Evolutionary conservation across 257 asterid species (phyloP), one percentile per base, ranked within the genome.

Genomic region (Striga asiatica): DNA sequence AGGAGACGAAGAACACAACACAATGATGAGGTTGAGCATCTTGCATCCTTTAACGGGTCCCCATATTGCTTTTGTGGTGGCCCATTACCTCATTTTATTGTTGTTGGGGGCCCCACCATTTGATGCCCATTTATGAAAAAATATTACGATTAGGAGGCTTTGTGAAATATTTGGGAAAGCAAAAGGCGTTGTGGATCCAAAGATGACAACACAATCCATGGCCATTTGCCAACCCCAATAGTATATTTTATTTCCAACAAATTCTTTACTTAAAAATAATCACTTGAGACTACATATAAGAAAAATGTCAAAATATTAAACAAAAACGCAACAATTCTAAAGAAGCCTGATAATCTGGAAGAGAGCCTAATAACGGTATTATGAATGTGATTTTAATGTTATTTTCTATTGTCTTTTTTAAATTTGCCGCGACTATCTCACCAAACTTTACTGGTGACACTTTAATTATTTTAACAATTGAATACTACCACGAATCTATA

Each of bases 161-260:
- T 25, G 46, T 19, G 50, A 24, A 5, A 5, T 10, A 21, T 60
- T 61, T 41, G 52, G 73, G 68, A 68, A 78, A 78, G 66, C 62
- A 55, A 76, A 74, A 71, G 72, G 8, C 25, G 65, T 71, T 76
- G 69, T 64, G 84, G 84, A 78, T 84, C 94, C 89, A 74, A 84
- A 84, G 91, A 66, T 53, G 61, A 63, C 59, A 42, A 50, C 74
- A 32, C 52, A 38, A 42, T 31, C 52, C 64, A 48, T 14, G 13
- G 42, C 56, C 65, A 31, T 32, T 14, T 19, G 42, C 56, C 65
- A 31, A 43, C 67, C 55, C 48, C 38, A 47, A 52, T 66, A 45
- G n/a, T n/a, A n/a, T n/a, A 62, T 64, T 48, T 58, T 37, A 39
- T 64, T 58, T 31, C 0, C 31, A 37, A 47, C 37, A 12, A 34